Evolutionary conservation across 1,139 yeast genomes (phyloP).

Genomic region (Zygosaccharomyces pseudobailii): DNA sequence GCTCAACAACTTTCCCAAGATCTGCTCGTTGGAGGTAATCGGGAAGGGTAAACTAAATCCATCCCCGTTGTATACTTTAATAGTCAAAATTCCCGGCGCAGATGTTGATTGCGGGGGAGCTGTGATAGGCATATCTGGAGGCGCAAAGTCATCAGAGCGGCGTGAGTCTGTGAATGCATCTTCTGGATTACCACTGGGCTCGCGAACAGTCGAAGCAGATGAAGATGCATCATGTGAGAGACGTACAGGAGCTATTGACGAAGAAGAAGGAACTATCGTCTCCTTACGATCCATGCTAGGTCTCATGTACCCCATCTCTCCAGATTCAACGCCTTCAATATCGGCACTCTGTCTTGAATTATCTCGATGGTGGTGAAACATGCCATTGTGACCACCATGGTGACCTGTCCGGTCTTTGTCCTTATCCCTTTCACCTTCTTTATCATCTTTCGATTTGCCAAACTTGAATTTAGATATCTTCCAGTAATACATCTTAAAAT

Average conservation of each 20-base stretch:
- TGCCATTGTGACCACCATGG: conserved; percentile 14
- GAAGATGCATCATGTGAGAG: conserved; percentile 27
- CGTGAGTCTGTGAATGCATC: conserved; percentile 5
- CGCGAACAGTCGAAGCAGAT: conserved; percentile 19
- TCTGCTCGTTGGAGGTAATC: conserved; percentile 26
- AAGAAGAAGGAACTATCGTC: conserved; percentile 25
- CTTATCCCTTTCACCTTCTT: conserved; percentile 21
- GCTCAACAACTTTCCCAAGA: conserved; percentile 22
- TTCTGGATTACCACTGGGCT: conserved; percentile 7
- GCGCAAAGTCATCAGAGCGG: background rate
- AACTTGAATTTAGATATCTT: conserved; percentile 32
- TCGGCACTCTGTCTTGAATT: conserved; percentile 1
- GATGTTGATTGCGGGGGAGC: conserved; percentile 13
- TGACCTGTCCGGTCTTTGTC: conserved; percentile 14
- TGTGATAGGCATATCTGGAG: conserved; percentile 5
- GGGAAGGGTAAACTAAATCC: conserved; percentile 29
- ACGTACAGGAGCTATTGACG: conserved; percentile 26
- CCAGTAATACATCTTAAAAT: conserved; percentile 30
- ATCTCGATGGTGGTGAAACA: conserved; percentile 17
- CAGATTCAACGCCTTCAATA: background rate
- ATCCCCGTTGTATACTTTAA: conserved; percentile 29
- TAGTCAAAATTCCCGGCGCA: conserved; percentile 26
- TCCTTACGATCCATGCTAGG: conserved; percentile 23
- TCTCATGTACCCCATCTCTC: conserved; percentile 3
- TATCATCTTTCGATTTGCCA: conserved; percentile 32